Conservation (phyloP, 768 basidiomycete genomes). For the Boletus coccyginus region DNA sequence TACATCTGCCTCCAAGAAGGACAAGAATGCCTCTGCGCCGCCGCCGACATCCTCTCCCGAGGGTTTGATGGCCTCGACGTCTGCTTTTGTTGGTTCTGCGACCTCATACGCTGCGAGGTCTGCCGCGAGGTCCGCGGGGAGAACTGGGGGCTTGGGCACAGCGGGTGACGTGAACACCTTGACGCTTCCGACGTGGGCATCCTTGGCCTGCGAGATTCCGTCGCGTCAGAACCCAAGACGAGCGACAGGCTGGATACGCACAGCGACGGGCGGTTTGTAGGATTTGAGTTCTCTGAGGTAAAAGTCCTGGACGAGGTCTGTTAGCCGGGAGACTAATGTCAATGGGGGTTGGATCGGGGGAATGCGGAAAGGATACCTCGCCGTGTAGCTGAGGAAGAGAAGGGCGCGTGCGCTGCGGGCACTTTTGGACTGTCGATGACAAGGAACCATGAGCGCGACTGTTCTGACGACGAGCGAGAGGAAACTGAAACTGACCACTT, state of each 20-base stretch:
- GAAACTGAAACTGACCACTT: constrained; percentile 35
- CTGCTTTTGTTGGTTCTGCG: constrained; percentile 62
- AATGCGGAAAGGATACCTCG: constrained; percentile 50
- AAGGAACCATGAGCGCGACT: constrained; percentile 9
- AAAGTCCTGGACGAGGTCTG: constrained; percentile 91
- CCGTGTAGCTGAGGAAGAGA: constrained; percentile 60
- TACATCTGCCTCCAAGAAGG: constrained; percentile 78
- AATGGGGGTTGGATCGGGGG: constrained; percentile 20
- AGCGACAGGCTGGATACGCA: constrained; percentile 39
- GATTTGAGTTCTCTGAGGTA: constrained; percentile 87
- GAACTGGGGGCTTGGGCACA: constrained; percentile 67
- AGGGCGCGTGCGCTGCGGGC: constrained; percentile 54
- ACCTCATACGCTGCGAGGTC: constrained; percentile 87
- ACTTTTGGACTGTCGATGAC: constrained; percentile 33
- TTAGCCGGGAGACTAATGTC: not conserved
- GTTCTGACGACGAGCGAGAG: not conserved
- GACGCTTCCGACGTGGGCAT: constrained; percentile 86
- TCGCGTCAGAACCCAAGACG: not conserved
- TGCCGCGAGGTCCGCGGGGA: constrained; percentile 83
- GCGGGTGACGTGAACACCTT: constrained; percentile 78
- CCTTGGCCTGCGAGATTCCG: constrained; percentile 61
- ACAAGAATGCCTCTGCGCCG: constrained; percentile 75
- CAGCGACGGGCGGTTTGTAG: constrained; percentile 76
- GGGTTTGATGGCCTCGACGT: constrained; percentile 37
- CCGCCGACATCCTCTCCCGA: constrained; percentile 23